Conservation (phyloP, 345 rosid genomes). For the Excoecaria agallocha region DNA sequence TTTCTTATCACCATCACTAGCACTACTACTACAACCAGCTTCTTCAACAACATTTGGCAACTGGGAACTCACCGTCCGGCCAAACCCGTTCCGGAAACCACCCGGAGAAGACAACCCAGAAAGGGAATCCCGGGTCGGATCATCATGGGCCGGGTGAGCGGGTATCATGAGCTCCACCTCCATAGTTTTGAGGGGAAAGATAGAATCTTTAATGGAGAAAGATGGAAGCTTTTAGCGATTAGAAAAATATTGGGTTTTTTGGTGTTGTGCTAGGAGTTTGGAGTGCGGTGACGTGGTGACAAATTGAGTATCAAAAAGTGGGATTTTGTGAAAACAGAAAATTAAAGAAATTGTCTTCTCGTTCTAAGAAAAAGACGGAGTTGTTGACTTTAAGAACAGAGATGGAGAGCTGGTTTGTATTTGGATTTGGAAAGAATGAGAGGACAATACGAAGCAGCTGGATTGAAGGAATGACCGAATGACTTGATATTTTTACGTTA, state of each 20-base stretch:
- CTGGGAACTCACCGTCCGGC: slow-evolving; percentile 12
- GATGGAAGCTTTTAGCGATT: background rate
- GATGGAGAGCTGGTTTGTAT: background rate
- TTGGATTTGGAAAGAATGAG: background rate
- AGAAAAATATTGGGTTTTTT: background rate
- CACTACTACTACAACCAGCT: background rate
- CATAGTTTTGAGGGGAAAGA: slow-evolving; percentile 19
- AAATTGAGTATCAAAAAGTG: background rate
- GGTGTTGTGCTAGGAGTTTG: background rate
- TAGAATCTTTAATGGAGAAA: background rate
- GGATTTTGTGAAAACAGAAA: background rate
- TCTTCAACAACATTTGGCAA: slow-evolving; percentile 38
- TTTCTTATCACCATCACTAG: slow-evolving; percentile 22
- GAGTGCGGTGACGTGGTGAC: background rate
- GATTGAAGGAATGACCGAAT: background rate
- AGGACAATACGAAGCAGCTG: background rate
- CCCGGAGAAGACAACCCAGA: slow-evolving; percentile 22
- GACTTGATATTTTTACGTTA: background rate
- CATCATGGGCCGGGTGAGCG: slow-evolving; percentile 21
- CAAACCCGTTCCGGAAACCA: slow-evolving; percentile 8
- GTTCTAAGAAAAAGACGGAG: background rate
- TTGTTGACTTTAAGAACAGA: background rate
- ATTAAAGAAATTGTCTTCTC: background rate
- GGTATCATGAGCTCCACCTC: slow-evolving; percentile 50
- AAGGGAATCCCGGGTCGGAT: slow-evolving; percentile 17